Evolutionary conservation across 371 early-diverging fungal species (phyloP), one percentile per base, ranked within the genome.

Genomic region (Mucor saturninus): DNA sequence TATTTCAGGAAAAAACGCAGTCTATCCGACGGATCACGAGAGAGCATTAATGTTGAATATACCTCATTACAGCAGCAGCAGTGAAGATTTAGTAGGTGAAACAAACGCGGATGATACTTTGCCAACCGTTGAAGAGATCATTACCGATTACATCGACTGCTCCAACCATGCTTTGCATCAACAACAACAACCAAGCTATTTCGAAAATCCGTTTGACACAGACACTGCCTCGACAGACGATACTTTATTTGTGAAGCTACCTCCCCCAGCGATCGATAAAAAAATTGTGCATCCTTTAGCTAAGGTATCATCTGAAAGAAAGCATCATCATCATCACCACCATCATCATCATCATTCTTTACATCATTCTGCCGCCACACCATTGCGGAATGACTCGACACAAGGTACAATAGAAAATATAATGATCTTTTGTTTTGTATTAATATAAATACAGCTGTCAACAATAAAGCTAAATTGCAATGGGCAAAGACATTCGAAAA

Each of bases 151-250:
- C 21, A 56, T 72, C 8, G 65, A 54, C 35, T 56, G 50, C 67
- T 60, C 52, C 11, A 64, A 60, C 28, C 13, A 51, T 5, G 62
- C 38, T 8, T 56, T 69, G 7, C 43, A 56, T 8, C 30, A 38
- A n/a, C 59, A 62, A 26, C 67, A 65, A 26, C 67, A 65, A 32
- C 54, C 64, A n/a, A 73, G 65, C 31, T 81, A 76, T 64, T 77
- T 80, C 53, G 77, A 77, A 49, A 74, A 74, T 46, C 76, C 81
- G 4, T 76, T 78, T 56, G 75, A 69, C 26, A 66, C 71, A 2
- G 74, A 78, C 26, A 46, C 49, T 15, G 48, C 58, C 35, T 58
- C 58, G 28, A 58, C 58, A 26, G 48, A 58, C 21, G 49, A 56
- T 52, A 64, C 54, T n/a, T 30, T 53, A 10, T 52, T 43, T 32